A percentile compares a stretch with the other conserved stretches of the same genome.
phyloP scores from a whole-genome alignment of 768 basidiomycete species.

The Mycena olivaceomarginata region DNA sequence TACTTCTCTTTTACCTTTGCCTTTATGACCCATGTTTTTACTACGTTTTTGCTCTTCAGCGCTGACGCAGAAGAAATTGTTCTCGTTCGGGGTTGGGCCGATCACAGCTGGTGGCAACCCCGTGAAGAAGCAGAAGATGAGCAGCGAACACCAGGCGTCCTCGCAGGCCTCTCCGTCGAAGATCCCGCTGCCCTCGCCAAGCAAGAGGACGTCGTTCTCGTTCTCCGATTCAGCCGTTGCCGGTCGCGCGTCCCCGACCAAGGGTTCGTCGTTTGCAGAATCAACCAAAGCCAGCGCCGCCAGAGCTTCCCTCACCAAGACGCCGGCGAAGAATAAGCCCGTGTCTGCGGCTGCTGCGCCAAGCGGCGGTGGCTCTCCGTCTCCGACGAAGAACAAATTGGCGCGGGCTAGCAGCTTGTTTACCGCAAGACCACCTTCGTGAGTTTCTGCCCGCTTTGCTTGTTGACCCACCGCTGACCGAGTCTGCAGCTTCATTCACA shows the following conservation, averaged over 20 bases:
- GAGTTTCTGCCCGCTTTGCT: neutral
- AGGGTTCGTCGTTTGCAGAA: slow-evolving; percentile 39
- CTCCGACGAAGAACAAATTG: slow-evolving; percentile 42
- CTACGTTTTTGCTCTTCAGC: slow-evolving; percentile 10
- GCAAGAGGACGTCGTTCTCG: slow-evolving; percentile 38
- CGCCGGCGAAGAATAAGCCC: slow-evolving; percentile 35
- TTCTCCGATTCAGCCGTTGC: slow-evolving; percentile 29
- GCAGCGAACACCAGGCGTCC: slow-evolving; percentile 3
- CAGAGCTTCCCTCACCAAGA: slow-evolving; percentile 31
- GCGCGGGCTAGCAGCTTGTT: slow-evolving; percentile 40
- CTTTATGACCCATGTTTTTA: slow-evolving; percentile 3
- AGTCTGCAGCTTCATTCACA: slow-evolving; percentile 33
- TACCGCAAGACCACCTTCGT: slow-evolving; percentile 40
- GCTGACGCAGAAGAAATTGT: slow-evolving; percentile 30
- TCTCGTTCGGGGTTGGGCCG: slow-evolving; percentile 38
- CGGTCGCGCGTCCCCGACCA: slow-evolving; percentile 40
- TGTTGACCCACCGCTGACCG: neutral
- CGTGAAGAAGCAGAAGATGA: slow-evolving; percentile 44
- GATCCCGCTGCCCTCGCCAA: slow-evolving; percentile 40
- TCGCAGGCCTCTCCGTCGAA: slow-evolving; percentile 23
- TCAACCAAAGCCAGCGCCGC: slow-evolving; percentile 43
- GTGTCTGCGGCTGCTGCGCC: slow-evolving; percentile 39
- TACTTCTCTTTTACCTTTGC: slow-evolving; percentile 1
- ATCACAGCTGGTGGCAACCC: slow-evolving; percentile 28
- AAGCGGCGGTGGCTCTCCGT: slow-evolving; percentile 23